These are phyloP conservation scores for Filobasidium floriforme DNA, from an alignment of 768 basidiomycete species.

Conservation along the genomic window DNA sequence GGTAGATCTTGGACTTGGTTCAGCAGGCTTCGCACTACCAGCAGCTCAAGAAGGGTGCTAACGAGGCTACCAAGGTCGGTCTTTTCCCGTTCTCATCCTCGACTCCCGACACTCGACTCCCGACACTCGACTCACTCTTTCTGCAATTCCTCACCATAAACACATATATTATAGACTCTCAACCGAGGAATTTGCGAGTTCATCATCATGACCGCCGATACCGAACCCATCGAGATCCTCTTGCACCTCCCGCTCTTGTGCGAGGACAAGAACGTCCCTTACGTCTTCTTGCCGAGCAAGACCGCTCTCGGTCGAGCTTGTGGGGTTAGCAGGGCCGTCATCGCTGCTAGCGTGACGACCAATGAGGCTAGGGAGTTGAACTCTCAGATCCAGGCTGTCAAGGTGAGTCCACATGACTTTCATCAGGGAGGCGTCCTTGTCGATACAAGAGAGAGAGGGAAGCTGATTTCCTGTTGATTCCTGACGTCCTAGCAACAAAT, in stretches of 20 bases:
- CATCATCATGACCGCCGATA: slow-evolving; percentile 84
- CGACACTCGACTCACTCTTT: too few relatives aligned
- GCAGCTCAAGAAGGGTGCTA: slow-evolving; percentile 97
- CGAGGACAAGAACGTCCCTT: slow-evolving; percentile 99
- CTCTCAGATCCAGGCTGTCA: slow-evolving; percentile 80
- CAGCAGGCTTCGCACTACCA: slow-evolving; percentile 96
- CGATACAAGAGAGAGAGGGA: background rate
- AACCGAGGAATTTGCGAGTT: slow-evolving; percentile 98
- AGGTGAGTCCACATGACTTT: slow-evolving; percentile 46
- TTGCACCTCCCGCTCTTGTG: slow-evolving; percentile 94
- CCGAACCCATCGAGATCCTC: slow-evolving; percentile 94
- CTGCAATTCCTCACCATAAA: too few relatives aligned
- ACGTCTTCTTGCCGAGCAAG: slow-evolving; percentile 90
- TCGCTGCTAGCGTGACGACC: slow-evolving; percentile 91
- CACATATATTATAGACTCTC: slow-evolving; percentile 57
- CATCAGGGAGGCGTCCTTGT: background rate
- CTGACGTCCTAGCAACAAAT: slow-evolving; percentile 41
- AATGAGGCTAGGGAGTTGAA: slow-evolving; percentile 85
- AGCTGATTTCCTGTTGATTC: background rate
- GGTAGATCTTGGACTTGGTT: slow-evolving; percentile 74
- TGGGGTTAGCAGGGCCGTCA: slow-evolving; percentile 89
- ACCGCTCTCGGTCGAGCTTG: slow-evolving; percentile 92
- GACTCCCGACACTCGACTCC: background rate
- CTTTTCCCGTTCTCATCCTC: background rate
- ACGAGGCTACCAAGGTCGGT: slow-evolving; percentile 81